Base-by-base conservation (phyloP, 495 filamentous ascomycete species). In the Emericellopsis terricola region DNA sequence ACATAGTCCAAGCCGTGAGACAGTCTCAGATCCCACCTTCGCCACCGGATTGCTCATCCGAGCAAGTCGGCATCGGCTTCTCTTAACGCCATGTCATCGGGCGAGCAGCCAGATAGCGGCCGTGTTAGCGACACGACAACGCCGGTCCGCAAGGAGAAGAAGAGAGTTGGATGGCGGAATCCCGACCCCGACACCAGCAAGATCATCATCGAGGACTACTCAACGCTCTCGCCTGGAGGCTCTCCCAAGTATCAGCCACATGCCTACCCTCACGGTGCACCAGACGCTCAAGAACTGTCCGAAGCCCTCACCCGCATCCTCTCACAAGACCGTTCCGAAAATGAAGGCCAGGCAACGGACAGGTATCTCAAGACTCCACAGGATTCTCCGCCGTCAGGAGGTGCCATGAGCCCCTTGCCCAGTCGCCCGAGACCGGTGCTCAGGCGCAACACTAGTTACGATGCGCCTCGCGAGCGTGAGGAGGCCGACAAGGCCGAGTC, bases 401-500 rank as follows among this genome's bases (percentile, higher is more conserved):
- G 27, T 4, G 13, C 15, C 14, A 26, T 14, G 21, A 27, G 20
- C 21, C 21, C 23, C 23, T 11, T 23, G 15, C 13, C 3, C 21
- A 3, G 9, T 15, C 20, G 19, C 33, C 33, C 33, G 10, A 35
- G 33, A 16, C 33, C 33, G 6, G 33, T 26, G 10, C 9, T 35
- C 19, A 23, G 20, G 7, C 33, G 33, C 21, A 35, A 35, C 8
- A 35, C 33, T 15, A 35, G 33, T 23, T 35, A 35, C 33, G 24
- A 35, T 17, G 33, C 11, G 10, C 32, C 21, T 14, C 33, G 27
- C 10, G 33, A 35, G 16, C 19, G 24, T 8, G 33, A 35, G 21
- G 33, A 35, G 19, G 33, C 33, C 11, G 33, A 35, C 33, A 27
- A 35, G 33, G 33, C 33, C 3, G 33, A 35, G 33, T n/a, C 24